Conservation (phyloP, 2,329 filamentous ascomycete species). For the Elsinoe arachidis region DNA sequence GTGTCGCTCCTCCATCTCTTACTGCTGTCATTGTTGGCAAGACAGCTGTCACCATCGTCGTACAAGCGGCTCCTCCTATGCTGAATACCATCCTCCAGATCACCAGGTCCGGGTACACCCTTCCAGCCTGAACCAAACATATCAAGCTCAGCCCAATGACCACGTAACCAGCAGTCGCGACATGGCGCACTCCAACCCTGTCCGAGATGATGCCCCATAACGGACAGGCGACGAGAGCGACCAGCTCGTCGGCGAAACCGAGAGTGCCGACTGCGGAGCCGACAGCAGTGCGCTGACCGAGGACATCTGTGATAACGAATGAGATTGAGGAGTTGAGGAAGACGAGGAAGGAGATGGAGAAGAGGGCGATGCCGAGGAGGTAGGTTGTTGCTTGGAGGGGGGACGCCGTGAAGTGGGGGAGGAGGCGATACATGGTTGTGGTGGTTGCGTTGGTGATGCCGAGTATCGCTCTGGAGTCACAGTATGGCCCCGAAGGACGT, state of each 20-base stretch:
- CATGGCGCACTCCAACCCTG: slow-evolving; percentile 59
- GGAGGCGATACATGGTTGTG: slow-evolving; percentile 22
- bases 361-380: slow-evolving; percentile 71
- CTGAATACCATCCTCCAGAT: slow-evolving; percentile 82
- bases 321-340: slow-evolving; percentile 79
- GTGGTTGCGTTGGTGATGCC: background rate
- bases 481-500: background rate
- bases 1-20: slow-evolving; percentile 16
- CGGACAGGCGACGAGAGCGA: slow-evolving; percentile 72
- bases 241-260: slow-evolving; percentile 75
- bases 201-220: slow-evolving; percentile 72
- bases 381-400: slow-evolving; percentile 57
- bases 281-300: slow-evolving; percentile 63
- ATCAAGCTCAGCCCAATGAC: slow-evolving; percentile 71
- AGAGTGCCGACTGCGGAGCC: slow-evolving; percentile 77
- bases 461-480: background rate
- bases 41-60: slow-evolving; percentile 96
- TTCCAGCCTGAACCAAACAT: slow-evolving; percentile 73
- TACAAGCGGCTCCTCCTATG: slow-evolving; percentile 72
- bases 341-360: slow-evolving; percentile 82
- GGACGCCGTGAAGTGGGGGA: slow-evolving; percentile 44
- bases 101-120: slow-evolving; percentile 82
- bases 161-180: slow-evolving; percentile 64
- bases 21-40: slow-evolving; percentile 59
- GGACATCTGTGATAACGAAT: slow-evolving; percentile 75